Base-by-base conservation (phyloP, 768 basidiomycete species). In the Tylopilus intermedius region DNA sequence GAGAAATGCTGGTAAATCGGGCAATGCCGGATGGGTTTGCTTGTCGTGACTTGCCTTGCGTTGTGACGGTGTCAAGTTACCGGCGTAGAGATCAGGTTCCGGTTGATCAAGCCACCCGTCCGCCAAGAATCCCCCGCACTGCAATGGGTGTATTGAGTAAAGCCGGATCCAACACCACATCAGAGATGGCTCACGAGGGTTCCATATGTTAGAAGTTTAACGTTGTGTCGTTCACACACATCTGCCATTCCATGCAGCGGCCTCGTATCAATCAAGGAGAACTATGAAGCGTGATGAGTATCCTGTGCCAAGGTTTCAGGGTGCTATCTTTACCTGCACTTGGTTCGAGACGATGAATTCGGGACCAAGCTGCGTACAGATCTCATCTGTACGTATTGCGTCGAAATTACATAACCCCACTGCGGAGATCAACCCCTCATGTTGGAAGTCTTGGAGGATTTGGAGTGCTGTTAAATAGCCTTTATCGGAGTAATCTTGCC, bases 321-420 rank as follows among this genome's bases (percentile, higher is more conserved):
- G 26, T 8, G 18, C 27, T 27, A 49, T 39, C 56, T 68, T 42
- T 65, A 89, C 89, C 77, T 87, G 89, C 8, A 92, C 82, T 70
- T 92, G 90, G 67, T 92, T 91, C 9, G 88, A 85, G 33, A 88
- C 85, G 44, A 92, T 80, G 29, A 76, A 76, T 3, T 83, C 86
- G 1, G 81, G 79, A 5, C 86, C 88, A 22, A 90, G 70, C 44
- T 80, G 76, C 14, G 83, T 80, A 68, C 90, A 92, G 48, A 91
- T 88, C 67, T 91, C 88, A 63, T 89, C 85, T 37, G 82, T 87
- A 45, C 79, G 76, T 42, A 78, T 76, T 0, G 88, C 70, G 68
- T 92, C 89, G 58, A 92, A 92, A 66, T 92, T 92, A 68, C 86
- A 87, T 40, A 92, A 72, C 2, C 90, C 90, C 24, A 92, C 76